Conservation (phyloP, 495 filamentous ascomycete species). For the Hyaloscypha variabilis region DNA sequence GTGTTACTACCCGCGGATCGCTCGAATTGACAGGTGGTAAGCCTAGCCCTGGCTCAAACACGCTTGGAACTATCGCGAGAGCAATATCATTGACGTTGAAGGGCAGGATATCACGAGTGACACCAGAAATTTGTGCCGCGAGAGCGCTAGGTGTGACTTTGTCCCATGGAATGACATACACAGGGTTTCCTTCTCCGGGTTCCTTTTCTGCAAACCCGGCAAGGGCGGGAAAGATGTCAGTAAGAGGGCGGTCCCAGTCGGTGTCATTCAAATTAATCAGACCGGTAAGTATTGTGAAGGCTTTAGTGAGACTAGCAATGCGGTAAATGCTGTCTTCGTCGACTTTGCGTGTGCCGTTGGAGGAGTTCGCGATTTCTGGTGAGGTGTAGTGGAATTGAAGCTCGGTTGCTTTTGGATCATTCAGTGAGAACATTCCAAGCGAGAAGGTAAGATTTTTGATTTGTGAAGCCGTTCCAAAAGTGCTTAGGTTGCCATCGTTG, state of each 20-base stretch:
- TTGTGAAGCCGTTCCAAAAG: constrained; percentile 15
- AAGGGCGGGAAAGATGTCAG: constrained; percentile 39
- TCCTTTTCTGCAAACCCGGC: constrained; percentile 24
- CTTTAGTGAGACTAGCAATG: constrained; percentile 48
- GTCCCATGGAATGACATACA: constrained; percentile 42
- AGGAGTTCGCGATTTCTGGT: constrained; percentile 30
- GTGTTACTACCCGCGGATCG: constrained; percentile 25
- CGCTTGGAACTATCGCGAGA: constrained; percentile 15
- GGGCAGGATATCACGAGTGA: constrained; percentile 45
- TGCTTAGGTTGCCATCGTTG: not conserved
- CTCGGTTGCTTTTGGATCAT: constrained; percentile 36
- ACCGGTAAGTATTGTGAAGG: constrained; percentile 44
- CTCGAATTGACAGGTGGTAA: constrained; percentile 40
- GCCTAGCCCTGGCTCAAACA: constrained; percentile 31
- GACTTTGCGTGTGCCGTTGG: constrained; percentile 40
- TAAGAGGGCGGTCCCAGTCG: constrained; percentile 46
- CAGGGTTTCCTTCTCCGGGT: constrained; percentile 36
- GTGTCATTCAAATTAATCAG: constrained; percentile 38
- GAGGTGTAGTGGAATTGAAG: constrained; percentile 44
- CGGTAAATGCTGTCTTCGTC: constrained; percentile 48
- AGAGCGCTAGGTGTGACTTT: constrained; percentile 48
- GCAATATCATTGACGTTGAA: constrained; percentile 2
- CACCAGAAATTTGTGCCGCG: constrained; percentile 46
- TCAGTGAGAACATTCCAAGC: constrained; percentile 53
- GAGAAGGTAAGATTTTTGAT: constrained; percentile 50